Base-by-base conservation (phyloP, 2,329 filamentous ascomycete species). In the Talaromyces sp. region DNA sequence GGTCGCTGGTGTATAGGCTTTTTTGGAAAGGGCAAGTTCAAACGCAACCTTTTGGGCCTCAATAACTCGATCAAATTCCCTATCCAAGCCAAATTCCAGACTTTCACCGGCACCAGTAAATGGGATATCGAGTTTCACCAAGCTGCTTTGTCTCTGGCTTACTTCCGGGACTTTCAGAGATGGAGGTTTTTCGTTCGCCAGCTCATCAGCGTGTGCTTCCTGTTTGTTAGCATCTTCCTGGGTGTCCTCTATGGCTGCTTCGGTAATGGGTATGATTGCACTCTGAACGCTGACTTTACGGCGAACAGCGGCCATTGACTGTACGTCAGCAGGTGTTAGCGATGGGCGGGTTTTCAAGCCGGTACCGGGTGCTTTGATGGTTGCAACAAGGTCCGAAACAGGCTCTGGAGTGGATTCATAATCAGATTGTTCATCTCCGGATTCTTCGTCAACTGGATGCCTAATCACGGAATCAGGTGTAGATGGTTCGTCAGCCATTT, bases 11-110 rank as follows among this genome's bases (percentile, higher is more conserved):
- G 61, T 48, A 56, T 59, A 61, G 62, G 69, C 65, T 61, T 70
- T 62, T 64, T 71, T 68, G 65, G 72, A 72, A 67, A 76, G 71
- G 66, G 76, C 74, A 65, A 73, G 69, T 61, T 76, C 68, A 72
- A 81, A 84, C 77, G 80, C 79, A 82, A 97, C 92, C 91, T 97
- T 97, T 88, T 97, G 92, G 71, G 87, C 84, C 77, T 97, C 91
- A 67, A 97, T 95, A 57, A 97, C 89, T 61, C 93, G 85, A 68
- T 97, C 91, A 74, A 97, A 97, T 71, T 97, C 94, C 67, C 89
- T 84, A 67, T 96, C 91, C 46, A 97, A 83, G 63, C 91, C 93
- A 62, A 96, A 86, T 61, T 89, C 89, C 57, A 94, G 81, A 68
- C 73, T 72, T 61, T 93, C 91, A 48, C 84, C 79, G 50, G 79